Conservation (phyloP, 2,329 filamentous ascomycete genomes). For the Volutella citrinella region DNA sequence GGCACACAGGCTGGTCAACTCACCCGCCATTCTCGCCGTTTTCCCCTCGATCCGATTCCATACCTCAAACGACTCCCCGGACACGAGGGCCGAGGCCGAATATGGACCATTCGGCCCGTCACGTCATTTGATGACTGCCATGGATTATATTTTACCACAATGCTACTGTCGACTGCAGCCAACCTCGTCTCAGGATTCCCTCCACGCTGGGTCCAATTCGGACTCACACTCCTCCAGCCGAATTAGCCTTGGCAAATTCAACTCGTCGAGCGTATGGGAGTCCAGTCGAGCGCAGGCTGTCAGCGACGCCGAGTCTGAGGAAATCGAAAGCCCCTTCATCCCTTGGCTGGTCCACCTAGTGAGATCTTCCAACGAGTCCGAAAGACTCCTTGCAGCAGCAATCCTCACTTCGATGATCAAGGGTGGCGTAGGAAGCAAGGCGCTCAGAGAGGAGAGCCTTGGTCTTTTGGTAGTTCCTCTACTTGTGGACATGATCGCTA, state of each 20-base stretch:
- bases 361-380: conserved; percentile 54
- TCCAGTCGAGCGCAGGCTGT: conserved; percentile 26
- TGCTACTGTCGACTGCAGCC: conserved; percentile 33
- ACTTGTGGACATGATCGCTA: conserved; percentile 59
- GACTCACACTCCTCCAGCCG: conserved; percentile 29
- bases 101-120: conserved; percentile 50
- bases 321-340: conserved; percentile 67
- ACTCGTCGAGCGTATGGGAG: conserved; percentile 30
- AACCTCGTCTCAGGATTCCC: conserved; percentile 19
- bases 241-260: conserved; percentile 27
- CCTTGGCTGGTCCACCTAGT: conserved; percentile 69
- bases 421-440: conserved; percentile 61
- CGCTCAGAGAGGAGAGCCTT: conserved; percentile 58
- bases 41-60: conserved; percentile 60
- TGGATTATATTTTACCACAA: conserved; percentile 61
- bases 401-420: conserved; percentile 69
- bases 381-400: conserved; percentile 65
- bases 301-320: conserved; percentile 43
- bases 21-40: conserved; percentile 65
- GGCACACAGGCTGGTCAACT: conserved; percentile 67
- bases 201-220: conserved; percentile 5
- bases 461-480: conserved; percentile 68
- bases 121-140: conserved; percentile 36
- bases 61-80: conserved; percentile 42
- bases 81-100: conserved; percentile 49